Evolutionary conservation across 306 rosid species (phyloP), one percentile per base, ranked within the genome.

Genomic region (Glycine tomentella): DNA sequence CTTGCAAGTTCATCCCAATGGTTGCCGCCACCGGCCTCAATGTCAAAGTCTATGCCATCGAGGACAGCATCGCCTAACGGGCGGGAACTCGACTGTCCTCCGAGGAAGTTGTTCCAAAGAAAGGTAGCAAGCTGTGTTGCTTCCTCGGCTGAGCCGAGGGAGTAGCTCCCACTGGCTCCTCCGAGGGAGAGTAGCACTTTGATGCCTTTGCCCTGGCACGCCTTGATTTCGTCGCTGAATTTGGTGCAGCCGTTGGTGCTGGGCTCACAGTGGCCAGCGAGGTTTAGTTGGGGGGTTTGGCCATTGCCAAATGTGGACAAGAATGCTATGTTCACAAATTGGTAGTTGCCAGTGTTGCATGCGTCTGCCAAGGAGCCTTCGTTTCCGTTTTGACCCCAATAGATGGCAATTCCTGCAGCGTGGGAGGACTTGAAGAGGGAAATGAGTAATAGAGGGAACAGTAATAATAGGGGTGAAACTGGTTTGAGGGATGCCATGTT

Each of bases 41-140:
- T 92, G 73, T 88, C 94, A 42, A 92, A 92, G 64, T 92, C 94
- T 3, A 92, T 17, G 2, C 94, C 94, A 20, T 92, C 92, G 17
- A 92, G 58, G 3, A 87, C 85, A 0, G 97, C 92, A 0, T 53
- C 82, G 0, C 70, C 69, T 0, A 61, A 0, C 0, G 75, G 75
- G 2, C 75, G 75, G 0, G 75, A 17, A 3, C 17, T 13, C 0
- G 56, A 68, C 8, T 46, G 74, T 2, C 74, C 74, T 0, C 89
- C 87, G 0, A 90, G 83, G 82, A 31, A 90, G 84, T 80, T 89
- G 34, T 84, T 82, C 88, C 90, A 89, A 0, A 90, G 82, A 67
- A 77, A 85, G 7, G n/a, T 79, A 0, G 90, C 84, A 0, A 89
- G 79, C 4, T 84, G 17, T 14, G 2, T 74, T 0, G 90, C 94